These are phyloP conservation scores for Hibiscus trionum DNA, from an alignment of 345 rosid species.

Conservation along the genomic window DNA sequence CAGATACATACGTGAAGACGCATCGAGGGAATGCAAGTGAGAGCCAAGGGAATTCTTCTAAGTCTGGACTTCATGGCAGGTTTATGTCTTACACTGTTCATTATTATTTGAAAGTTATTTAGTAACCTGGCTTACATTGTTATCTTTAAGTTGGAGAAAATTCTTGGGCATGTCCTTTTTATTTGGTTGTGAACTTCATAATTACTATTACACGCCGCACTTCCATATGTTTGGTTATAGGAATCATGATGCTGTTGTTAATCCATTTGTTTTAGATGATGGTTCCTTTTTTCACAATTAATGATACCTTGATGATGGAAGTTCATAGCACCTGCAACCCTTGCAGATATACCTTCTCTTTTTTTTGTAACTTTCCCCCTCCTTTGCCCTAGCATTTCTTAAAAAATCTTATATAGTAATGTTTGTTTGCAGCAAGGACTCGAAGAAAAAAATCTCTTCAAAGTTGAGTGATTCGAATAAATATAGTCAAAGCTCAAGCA, in stretches of 20 bases:
- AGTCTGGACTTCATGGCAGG: constrained; percentile 48
- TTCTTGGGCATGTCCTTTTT: background rate
- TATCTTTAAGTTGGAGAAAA: background rate
- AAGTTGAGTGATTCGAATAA: constrained; percentile 34
- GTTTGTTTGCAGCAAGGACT: constrained; percentile 48
- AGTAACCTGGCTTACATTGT: background rate
- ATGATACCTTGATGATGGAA: background rate
- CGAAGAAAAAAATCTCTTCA: constrained; percentile 31
- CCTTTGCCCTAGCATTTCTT: background rate
- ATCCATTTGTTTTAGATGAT: background rate
- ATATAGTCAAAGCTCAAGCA: constrained; percentile 33
- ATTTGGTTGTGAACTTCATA: background rate
- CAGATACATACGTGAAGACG: constrained; percentile 48
- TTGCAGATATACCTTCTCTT: background rate
- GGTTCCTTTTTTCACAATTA: background rate
- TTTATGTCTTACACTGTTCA: constrained; percentile 21
- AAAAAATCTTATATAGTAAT: constrained; percentile 1
- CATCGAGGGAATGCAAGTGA: constrained; percentile 33
- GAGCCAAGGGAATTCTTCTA: constrained; percentile 30
- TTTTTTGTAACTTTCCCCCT: background rate
- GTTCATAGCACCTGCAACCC: background rate
- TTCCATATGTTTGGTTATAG: background rate
- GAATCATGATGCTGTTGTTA: background rate
- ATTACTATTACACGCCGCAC: too few relatives aligned
- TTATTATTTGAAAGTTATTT: background rate